Evolutionary conservation across 2,329 filamentous ascomycete species (phyloP).

Genomic region (Tricladium varicosporioides): DNA sequence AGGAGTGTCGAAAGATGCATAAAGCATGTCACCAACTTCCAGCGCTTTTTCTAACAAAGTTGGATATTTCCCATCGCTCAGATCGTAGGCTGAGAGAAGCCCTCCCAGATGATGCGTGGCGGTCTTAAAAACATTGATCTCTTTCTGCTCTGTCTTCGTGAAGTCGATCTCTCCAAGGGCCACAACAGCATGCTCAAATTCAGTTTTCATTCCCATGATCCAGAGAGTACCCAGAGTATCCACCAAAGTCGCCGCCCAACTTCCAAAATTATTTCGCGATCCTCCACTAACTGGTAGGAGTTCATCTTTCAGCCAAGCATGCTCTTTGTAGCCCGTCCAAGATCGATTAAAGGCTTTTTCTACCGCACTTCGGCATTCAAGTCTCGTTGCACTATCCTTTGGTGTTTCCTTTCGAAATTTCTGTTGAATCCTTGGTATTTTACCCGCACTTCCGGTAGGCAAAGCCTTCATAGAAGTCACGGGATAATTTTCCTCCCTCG

Average conservation of each 20-base stretch:
- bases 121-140: conserved; percentile 38
- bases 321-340: conserved; percentile 77
- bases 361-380: conserved; percentile 10
- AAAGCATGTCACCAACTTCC: conserved; percentile 33
- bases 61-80: conserved; percentile 23
- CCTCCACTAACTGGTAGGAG: conserved; percentile 67
- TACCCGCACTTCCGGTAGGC: neutral
- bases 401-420: neutral
- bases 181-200: conserved; percentile 61
- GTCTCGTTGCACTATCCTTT: neutral
- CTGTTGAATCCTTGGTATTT: neutral
- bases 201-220: conserved; percentile 76
- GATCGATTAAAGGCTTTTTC: conserved; percentile 36
- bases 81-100: conserved; percentile 36
- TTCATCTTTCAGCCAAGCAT: conserved; percentile 85
- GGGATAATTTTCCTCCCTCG: neutral
- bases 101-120: conserved; percentile 40
- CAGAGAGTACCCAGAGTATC: conserved; percentile 79
- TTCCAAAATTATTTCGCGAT: conserved; percentile 77
- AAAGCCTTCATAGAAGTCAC: neutral
- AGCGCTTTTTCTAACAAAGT: conserved; percentile 31
- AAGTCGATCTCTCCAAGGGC: conserved; percentile 62
- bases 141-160: conserved; percentile 13
- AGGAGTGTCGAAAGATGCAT: conserved; percentile 41
- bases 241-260: conserved; percentile 83